phyloP scores from a whole-genome alignment of 2,329 filamentous ascomycete genomes.

The Claviceps sorghi region DNA sequence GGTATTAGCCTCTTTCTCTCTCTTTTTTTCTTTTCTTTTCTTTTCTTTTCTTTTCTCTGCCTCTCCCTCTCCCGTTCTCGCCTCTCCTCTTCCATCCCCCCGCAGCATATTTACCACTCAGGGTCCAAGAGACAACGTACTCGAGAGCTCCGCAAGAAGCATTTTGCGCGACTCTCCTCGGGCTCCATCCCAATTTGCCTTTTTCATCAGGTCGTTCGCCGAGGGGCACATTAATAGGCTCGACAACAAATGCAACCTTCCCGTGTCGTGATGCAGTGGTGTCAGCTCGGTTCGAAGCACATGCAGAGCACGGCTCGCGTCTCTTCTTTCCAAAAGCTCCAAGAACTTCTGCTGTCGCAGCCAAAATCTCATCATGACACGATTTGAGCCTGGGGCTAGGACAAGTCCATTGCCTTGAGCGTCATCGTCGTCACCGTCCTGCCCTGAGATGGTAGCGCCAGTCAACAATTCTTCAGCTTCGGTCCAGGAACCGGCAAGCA shows the following conservation, averaged over 20 bases:
- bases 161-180: conserved; percentile 56
- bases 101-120: not conserved
- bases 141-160: conserved; percentile 70
- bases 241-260: conserved; percentile 67
- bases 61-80: no score
- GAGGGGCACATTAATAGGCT: conserved; percentile 82
- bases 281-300: conserved; percentile 83
- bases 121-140: conserved; percentile 31
- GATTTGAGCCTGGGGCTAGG: conserved; percentile 60
- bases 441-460: conserved; percentile 24
- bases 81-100: no score
- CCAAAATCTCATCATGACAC: conserved; percentile 70
- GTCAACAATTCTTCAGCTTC: conserved; percentile 74
- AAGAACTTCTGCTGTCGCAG: conserved; percentile 90
- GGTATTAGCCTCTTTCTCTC: not conserved
- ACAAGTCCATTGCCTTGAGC: conserved; percentile 46
- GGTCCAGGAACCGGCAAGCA: conserved; percentile 67
- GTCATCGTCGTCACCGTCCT: conserved; percentile 20
- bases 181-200: conserved; percentile 77
- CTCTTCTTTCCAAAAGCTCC: conserved; percentile 66
- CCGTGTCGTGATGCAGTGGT: conserved; percentile 65
- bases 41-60: no score
- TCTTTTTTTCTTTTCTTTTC: not conserved
- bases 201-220: conserved; percentile 57
- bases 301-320: conserved; percentile 58